phyloP scores from a whole-genome alignment of 805 yeast genomes.

The Cyberlindnera bimundalis region DNA sequence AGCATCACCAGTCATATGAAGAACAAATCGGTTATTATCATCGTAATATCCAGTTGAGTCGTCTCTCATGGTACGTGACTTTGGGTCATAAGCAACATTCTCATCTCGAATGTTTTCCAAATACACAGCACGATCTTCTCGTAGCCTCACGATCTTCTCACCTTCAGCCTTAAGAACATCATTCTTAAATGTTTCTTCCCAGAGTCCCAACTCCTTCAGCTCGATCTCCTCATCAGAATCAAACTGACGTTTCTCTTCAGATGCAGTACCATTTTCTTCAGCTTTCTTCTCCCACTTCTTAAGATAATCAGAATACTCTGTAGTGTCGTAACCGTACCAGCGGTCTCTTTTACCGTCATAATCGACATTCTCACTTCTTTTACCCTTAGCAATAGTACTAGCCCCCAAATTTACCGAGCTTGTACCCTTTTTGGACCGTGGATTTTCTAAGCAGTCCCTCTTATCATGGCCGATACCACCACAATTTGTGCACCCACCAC shows the following conservation, averaged over 20 bases:
- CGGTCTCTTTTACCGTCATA: conserved; percentile 30
- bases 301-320: conserved; percentile 54
- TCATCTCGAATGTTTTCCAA: conserved; percentile 44
- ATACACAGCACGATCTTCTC: conserved; percentile 78
- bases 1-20: conserved; percentile 56
- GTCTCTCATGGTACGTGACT: conserved; percentile 40
- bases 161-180: conserved; percentile 32
- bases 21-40: conserved; percentile 46
- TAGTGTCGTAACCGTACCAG: conserved; percentile 66
- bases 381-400: conserved; percentile 8
- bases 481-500: conserved; percentile 53
- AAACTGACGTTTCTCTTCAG: conserved; percentile 11
- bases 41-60: conserved; percentile 33
- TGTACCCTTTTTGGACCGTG: conserved; percentile 36
- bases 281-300: conserved; percentile 40
- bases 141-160: conserved; percentile 51
- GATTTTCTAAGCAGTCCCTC: conserved; percentile 57
- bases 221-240: conserved; percentile 45
- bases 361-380: conserved; percentile 26
- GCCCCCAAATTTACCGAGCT: too few relatives aligned
- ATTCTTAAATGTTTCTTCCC: conserved; percentile 17
- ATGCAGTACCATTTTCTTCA: conserved; percentile 12
- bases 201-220: conserved; percentile 37
- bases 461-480: conserved; percentile 47
- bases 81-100: conserved; percentile 51